Evolutionary conservation across 495 filamentous ascomycete genomes (phyloP), one percentile per base, ranked within the genome.

Genomic region (Penicillium paxilli): DNA sequence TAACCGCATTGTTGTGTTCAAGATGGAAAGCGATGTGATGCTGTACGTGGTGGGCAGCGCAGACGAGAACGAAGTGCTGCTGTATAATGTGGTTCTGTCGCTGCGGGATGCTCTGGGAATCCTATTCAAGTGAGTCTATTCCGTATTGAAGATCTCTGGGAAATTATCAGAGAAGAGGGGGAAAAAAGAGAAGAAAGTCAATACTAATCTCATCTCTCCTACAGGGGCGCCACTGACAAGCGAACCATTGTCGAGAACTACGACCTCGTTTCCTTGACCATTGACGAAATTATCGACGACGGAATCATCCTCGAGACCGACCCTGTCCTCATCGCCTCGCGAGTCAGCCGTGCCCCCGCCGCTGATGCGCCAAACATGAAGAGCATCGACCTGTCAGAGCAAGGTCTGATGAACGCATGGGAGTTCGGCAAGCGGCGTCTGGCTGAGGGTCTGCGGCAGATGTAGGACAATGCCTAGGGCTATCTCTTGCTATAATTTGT

Each of bases 171-270:
- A 33, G 47, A 44, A 3, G 14, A 38, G 11, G n/a, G 17, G 35
- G 17, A 16, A 16, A 37, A 37, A 28, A 11, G 26, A 10, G 10
- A 25, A 54, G 12, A 16, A 2, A 37, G 10, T n/a, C n/a, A n/a
- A n/a, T n/a, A 22, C 19, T 40, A 41, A 28, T 33, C 25, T n/a
- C 37, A 25, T 21, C 40, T 5, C 23, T 42, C 19, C 17, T 16
- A 53, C 56, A 93, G 88, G 71, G 92, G 92, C 73, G 90, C 91
- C 21, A 91, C 92, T 48, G 94, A 99, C 79, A 96, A 96, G 79
- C 89, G 94, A 55, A 98, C 93, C 9, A 89, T 98, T 55, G 85
- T 97, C 64, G 94, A 99, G 74, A 96, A 97, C 81, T 98, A 97
- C 77, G 94, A 98, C 65, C 81, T 87, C 8, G 89, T 96, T 51